Evolutionary conservation across 2,329 filamentous ascomycete genomes (phyloP), one percentile per base, ranked within the genome.

Genomic region (Botrytis tulipae): DNA sequence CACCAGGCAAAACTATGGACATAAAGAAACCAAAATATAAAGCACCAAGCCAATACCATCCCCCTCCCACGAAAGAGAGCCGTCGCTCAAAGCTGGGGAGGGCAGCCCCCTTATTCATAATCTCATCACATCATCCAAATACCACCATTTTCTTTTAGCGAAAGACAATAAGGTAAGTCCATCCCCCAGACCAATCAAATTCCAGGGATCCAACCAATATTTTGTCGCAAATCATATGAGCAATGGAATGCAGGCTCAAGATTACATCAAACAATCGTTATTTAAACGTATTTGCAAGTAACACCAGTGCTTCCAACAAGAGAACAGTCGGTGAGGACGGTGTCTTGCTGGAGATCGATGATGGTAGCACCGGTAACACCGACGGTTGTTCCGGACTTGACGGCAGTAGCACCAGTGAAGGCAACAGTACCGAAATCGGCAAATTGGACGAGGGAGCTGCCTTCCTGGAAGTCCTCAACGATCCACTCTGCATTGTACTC

Each of bases 401-500:
- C 40, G 25, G 69, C 72, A 25, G 69, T 46, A 44, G 72, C 72
- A 61, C 16, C 18, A 14, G 61, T 67, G 71, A 74, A 74, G 46
- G 81, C 81, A 16, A 87, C 82, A 8, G 80, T 82, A 22, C 83
- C 83, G 74, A 87, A 88, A 77, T 87, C 78, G 46, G 83, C 84
- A 70, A 88, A 82, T 0, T 82, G 77, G 6, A 88, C 84, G 70
- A 85, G 82, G 3, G 77, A 75, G 57, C 76, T 75, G 57, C 81
- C 80, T 74, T 84, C 80, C 76, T 85, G 82, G 75, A 86, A 87
- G 73, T 87, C 85, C 78, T 87, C 85, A 16, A 87, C 84, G 70
- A 87, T 87, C 85, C 86, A 87, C 71, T 87, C 85, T 2, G 85
- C 86, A 71, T 87, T 86, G 70, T 83, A 80, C 54, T 84, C 84